Conservation (phyloP, 495 filamentous ascomycete genomes). For the Penicillium daleae region DNA sequence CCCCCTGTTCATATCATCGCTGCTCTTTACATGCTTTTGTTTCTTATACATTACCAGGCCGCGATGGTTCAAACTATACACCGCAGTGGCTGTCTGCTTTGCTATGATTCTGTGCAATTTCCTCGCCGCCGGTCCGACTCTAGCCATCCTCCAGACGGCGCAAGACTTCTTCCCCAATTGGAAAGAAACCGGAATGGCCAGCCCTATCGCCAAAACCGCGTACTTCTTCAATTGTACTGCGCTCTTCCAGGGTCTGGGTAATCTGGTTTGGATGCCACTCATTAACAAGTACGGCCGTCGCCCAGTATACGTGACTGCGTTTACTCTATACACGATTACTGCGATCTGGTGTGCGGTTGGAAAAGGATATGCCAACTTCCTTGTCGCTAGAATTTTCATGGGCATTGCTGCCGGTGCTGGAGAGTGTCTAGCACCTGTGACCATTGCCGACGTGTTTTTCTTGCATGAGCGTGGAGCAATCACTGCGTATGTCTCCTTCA, state of each 20-base stretch:
- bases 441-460: constrained; percentile 61
- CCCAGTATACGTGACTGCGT: constrained; percentile 54
- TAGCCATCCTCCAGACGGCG: constrained; percentile 53
- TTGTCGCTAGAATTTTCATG: constrained; percentile 53
- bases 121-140: constrained; percentile 55
- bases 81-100: constrained; percentile 50
- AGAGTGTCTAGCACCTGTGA: constrained; percentile 56
- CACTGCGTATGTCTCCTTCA: constrained; percentile 32
- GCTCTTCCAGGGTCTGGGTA: constrained; percentile 53
- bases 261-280: constrained; percentile 60
- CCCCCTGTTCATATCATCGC: not conserved
- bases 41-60: constrained; percentile 38
- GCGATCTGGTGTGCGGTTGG: constrained; percentile 53
- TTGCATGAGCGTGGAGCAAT: constrained; percentile 59
- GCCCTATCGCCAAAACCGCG: constrained; percentile 50
- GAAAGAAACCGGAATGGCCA: constrained; percentile 31
- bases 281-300: constrained; percentile 59
- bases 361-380: constrained; percentile 43
- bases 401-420: constrained; percentile 56
- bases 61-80: constrained; percentile 51
- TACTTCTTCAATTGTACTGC: constrained; percentile 58
- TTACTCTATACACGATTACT: constrained; percentile 45
- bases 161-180: constrained; percentile 41
- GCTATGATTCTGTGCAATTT: constrained; percentile 62
- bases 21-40: constrained; percentile 32